Percentiles rank a stretch among this genome's conserved stretches.
phyloP scores from a whole-genome alignment of 345 rosid species.

The Salix caprea region DNA sequence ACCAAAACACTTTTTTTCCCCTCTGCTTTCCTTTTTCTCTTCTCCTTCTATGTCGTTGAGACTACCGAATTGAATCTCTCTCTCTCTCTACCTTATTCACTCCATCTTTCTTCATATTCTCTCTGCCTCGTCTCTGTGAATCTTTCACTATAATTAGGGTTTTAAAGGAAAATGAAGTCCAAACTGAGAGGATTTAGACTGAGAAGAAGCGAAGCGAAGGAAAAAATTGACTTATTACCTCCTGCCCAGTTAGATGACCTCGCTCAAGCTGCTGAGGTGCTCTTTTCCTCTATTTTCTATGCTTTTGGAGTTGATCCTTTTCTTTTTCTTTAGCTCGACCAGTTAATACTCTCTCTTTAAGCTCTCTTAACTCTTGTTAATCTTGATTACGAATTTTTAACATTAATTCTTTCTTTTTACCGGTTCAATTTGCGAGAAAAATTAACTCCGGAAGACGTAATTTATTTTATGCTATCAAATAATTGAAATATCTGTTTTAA shows the following conservation, averaged over 20 bases:
- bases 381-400: not conserved
- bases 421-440: not conserved
- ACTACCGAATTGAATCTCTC: conserved; percentile 30
- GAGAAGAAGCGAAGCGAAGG: conserved; percentile 62
- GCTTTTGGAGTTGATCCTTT: not conserved
- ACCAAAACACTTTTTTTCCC: conserved; percentile 8
- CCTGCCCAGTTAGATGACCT: conserved; percentile 69
- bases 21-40: conserved; percentile 5
- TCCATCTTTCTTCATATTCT: conserved; percentile 11
- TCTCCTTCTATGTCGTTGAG: conserved; percentile 48
- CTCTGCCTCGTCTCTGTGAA: not conserved
- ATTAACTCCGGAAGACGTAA: not conserved
- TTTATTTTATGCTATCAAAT: too few species aligned
- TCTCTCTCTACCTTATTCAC: conserved; percentile 9
- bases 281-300: not conserved
- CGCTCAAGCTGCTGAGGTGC: conserved; percentile 78
- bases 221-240: conserved; percentile 46
- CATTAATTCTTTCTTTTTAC: not conserved
- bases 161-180: conserved; percentile 61
- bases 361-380: not conserved
- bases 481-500: not conserved
- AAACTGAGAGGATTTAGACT: conserved; percentile 71
- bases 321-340: not conserved
- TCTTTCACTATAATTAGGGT: conserved; percentile 30
- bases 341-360: not conserved